Evolutionary conservation across 306 rosid species (phyloP).

Genomic region (Heteromeles arbutifolia): DNA sequence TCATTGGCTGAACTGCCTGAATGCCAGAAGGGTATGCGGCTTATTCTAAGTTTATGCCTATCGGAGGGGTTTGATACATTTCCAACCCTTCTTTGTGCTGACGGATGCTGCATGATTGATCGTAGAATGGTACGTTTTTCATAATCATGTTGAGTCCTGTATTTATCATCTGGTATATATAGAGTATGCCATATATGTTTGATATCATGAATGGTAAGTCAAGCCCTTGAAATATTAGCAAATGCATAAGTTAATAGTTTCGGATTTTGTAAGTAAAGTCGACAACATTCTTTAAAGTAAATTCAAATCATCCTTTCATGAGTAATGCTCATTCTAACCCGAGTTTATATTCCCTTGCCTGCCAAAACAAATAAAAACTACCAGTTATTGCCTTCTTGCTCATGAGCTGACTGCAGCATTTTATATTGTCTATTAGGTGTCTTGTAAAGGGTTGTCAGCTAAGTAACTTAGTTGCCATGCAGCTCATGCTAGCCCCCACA

Average conservation of each 20-base stretch:
- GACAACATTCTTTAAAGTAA: neutral
- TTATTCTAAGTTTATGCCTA: conserved; percentile 74
- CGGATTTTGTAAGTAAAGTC: neutral
- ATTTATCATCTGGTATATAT: neutral
- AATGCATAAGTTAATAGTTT: neutral
- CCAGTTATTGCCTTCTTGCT: neutral
- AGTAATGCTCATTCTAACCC: neutral
- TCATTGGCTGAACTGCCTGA: conserved; percentile 82
- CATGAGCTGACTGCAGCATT: neutral
- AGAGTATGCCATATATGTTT: neutral
- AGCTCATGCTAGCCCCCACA: neutral
- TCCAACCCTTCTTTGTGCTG: conserved; percentile 95
- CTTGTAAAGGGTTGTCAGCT: neutral
- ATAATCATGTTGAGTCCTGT: conserved; percentile 1
- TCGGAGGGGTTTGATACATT: conserved; percentile 93
- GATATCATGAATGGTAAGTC: neutral
- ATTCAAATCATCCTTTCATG: neutral
- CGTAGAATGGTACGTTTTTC: conserved; percentile 80
- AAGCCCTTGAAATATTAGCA: neutral
- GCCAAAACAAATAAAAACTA: too few relatives aligned
- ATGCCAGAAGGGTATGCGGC: conserved; percentile 95
- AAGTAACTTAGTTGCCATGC: neutral
- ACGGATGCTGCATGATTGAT: conserved; percentile 97
- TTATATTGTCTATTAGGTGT: neutral
- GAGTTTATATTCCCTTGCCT: too few relatives aligned